phyloP scores from a whole-genome alignment of 2,329 filamentous ascomycete genomes.

The Gaeumannomyces sp. region DNA sequence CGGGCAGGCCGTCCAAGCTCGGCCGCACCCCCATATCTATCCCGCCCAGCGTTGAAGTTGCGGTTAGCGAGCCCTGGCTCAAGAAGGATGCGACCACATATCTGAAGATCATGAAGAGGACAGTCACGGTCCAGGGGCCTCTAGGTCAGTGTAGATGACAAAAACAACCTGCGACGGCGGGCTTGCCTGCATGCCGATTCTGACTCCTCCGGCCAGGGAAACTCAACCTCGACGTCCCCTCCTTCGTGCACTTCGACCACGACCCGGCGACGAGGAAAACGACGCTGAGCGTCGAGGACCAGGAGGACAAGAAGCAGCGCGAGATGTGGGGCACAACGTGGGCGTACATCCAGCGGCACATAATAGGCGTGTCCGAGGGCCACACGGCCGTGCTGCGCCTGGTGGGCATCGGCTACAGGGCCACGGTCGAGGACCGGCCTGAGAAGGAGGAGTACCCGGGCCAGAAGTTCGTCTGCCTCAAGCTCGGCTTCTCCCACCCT shows the following conservation, averaged over 20 bases:
- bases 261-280: constrained; percentile 59
- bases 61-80: constrained; percentile 55
- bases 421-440: constrained; percentile 72
- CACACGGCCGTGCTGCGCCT: constrained; percentile 89
- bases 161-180: neutral
- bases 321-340: constrained; percentile 97
- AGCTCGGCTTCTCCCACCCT: constrained; percentile 94
- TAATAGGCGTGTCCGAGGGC: constrained; percentile 91
- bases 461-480: constrained; percentile 85
- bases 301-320: constrained; percentile 65
- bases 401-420: constrained; percentile 93
- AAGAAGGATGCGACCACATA: constrained; percentile 52
- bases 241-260: constrained; percentile 67
- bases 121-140: constrained; percentile 72
- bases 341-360: constrained; percentile 82
- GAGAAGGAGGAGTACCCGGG: constrained; percentile 69
- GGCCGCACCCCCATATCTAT: constrained; percentile 74
- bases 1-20: constrained; percentile 69
- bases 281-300: constrained; percentile 63
- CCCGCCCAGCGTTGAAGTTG: constrained; percentile 75
- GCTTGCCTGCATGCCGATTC: too few relatives aligned
- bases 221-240: constrained; percentile 70
- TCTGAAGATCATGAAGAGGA: constrained; percentile 56
- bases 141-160: constrained; percentile 51
- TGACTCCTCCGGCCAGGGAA: constrained; percentile 44